A percentile compares a stretch with the other conserved stretches of the same genome.
Evolutionary conservation across 768 basidiomycete species (phyloP).

Genomic region (Panaeolus papilionaceus): DNA sequence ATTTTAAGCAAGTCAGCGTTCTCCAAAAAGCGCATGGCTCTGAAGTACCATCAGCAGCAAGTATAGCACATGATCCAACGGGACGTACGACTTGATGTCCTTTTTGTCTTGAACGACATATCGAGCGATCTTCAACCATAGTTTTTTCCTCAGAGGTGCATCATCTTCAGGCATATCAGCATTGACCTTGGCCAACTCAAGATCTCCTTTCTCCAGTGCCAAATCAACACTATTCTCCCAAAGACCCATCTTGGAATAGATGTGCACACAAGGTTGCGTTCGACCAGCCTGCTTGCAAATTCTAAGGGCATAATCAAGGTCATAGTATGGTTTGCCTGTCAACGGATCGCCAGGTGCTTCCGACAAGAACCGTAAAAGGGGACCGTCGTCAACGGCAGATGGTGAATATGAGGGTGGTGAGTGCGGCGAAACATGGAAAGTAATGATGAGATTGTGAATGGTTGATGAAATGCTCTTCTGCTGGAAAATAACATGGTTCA

Average conservation of each 20-base stretch:
- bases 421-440: slow-evolving; percentile 72
- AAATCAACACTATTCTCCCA: slow-evolving; percentile 97
- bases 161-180: slow-evolving; percentile 97
- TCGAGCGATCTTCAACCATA: slow-evolving; percentile 99
- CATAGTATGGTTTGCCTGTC: slow-evolving; percentile 90
- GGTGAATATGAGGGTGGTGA: slow-evolving; percentile 39
- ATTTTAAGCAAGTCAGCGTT: slow-evolving; percentile 95
- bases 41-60: slow-evolving; percentile 37
- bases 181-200: slow-evolving; percentile 94
- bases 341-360: slow-evolving; percentile 82
- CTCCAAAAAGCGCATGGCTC: slow-evolving; percentile 97
- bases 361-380: slow-evolving; percentile 82
- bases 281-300: slow-evolving; percentile 85
- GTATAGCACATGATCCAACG: slow-evolving; percentile 15
- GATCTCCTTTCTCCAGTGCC: slow-evolving; percentile 91
- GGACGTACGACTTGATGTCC: slow-evolving; percentile 93
- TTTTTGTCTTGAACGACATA: slow-evolving; percentile 98
- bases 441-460: slow-evolving; percentile 93
- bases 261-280: slow-evolving; percentile 91
- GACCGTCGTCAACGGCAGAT: slow-evolving; percentile 67
- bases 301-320: slow-evolving; percentile 95
- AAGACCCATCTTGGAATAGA: slow-evolving; percentile 97
- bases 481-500: slow-evolving; percentile 84
- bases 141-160: slow-evolving; percentile 82
- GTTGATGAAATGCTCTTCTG: slow-evolving; percentile 82